A percentile compares a stretch with the other conserved stretches of the same genome.
These are phyloP conservation scores for Capsella bursapastoris DNA, from an alignment of 345 rosid genomes.

Conservation along the genomic window DNA sequence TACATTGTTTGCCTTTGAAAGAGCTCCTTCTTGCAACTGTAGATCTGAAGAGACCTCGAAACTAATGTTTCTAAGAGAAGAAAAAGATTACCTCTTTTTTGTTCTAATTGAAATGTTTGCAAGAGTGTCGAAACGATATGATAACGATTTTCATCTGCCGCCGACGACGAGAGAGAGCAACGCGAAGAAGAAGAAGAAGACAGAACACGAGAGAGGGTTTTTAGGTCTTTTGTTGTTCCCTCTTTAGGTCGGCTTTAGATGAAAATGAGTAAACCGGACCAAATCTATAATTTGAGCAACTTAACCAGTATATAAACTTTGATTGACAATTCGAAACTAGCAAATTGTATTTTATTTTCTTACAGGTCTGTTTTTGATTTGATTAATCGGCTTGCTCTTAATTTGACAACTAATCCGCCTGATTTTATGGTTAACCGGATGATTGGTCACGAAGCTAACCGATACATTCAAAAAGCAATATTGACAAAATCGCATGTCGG, in stretches of 20 bases:
- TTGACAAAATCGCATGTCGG: background rate
- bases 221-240: conserved; percentile 28
- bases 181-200: background rate
- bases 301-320: background rate
- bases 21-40: conserved; percentile 25
- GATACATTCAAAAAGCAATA: background rate
- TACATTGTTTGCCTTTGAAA: conserved; percentile 30
- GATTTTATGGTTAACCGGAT: background rate
- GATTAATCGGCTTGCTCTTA: background rate
- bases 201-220: conserved; percentile 15
- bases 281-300: background rate
- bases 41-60: background rate
- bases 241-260: conserved; percentile 34
- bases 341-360: background rate
- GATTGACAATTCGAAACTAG: background rate
- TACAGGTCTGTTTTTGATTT: background rate
- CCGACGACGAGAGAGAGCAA: conserved; percentile 18
- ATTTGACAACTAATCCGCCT: background rate
- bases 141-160: conserved; percentile 14
- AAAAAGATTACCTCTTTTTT: background rate
- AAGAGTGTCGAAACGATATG: conserved; percentile 6
- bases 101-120: background rate
- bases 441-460: conserved; percentile 17
- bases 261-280: background rate
- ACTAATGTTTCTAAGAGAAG: conserved; percentile 1